Evolutionary conservation across 2,329 filamentous ascomycete genomes (phyloP).

Genomic region (Arthrobotrys musiformis): DNA sequence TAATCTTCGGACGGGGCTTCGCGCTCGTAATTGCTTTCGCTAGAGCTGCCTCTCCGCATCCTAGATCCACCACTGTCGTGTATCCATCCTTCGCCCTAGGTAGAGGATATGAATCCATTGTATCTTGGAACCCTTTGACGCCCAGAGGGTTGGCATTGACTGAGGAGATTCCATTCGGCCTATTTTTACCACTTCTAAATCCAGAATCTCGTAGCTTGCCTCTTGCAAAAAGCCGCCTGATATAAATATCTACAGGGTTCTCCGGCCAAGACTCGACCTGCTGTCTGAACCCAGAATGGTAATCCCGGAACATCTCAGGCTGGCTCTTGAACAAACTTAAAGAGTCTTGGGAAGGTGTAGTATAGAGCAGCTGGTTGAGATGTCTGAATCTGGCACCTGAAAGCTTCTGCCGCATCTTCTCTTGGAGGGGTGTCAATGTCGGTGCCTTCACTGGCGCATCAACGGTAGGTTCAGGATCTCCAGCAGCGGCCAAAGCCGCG

Average conservation of each 20-base stretch:
- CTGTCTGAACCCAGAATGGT: conserved; percentile 94
- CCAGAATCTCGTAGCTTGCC: conserved; percentile 67
- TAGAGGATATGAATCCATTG: conserved; percentile 51
- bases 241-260: conserved; percentile 92
- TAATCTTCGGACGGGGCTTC: conserved; percentile 65
- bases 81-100: conserved; percentile 64
- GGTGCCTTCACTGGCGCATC: conserved; percentile 61
- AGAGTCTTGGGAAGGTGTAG: conserved; percentile 84
- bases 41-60: conserved; percentile 90
- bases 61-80: conserved; percentile 87
- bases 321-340: conserved; percentile 82
- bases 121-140: conserved; percentile 54
- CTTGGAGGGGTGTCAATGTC: conserved; percentile 86
- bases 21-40: conserved; percentile 71
- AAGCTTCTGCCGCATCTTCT: conserved; percentile 93
- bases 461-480: conserved; percentile 56
- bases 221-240: conserved; percentile 75
- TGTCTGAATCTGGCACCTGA: conserved; percentile 95
- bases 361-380: conserved; percentile 96
- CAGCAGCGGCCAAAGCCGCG: background rate
- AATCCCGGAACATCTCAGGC: conserved; percentile 94
- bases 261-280: conserved; percentile 97
- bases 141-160: conserved; percentile 60
- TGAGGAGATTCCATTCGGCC: conserved; percentile 61
- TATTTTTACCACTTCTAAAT: conserved; percentile 59